Conservation (phyloP, 2,329 filamentous ascomycete species). For the Xylaria polymorpha region DNA sequence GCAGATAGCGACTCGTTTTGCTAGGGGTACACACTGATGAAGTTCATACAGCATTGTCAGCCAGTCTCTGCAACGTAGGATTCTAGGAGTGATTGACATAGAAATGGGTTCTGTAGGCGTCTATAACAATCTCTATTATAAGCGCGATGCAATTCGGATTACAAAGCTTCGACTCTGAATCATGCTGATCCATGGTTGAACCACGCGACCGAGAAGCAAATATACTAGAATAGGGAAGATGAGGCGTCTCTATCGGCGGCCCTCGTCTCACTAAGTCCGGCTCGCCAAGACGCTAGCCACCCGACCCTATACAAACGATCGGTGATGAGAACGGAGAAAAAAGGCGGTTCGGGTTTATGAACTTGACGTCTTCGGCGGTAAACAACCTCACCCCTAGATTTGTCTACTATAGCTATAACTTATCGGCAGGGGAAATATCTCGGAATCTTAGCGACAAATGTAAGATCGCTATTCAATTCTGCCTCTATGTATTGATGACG, state of each 20-base stretch:
- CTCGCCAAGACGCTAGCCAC: neutral
- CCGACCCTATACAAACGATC: neutral
- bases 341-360: neutral
- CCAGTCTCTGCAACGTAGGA: neutral
- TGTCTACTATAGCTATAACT: neutral
- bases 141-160: neutral
- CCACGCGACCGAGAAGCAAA: neutral
- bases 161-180: neutral
- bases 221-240: constrained; percentile 4
- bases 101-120: neutral
- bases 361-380: neutral
- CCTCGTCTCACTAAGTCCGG: neutral
- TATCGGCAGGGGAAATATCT: neutral
- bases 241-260: neutral
- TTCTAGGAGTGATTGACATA: neutral
- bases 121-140: neutral
- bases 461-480: neutral
- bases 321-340: neutral
- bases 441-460: neutral
- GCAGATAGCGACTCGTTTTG: neutral
- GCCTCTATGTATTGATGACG: neutral
- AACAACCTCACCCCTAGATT: constrained; percentile 3
- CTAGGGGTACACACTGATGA: neutral
- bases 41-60: neutral
- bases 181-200: too few species aligned